Evolutionary conservation across 257 asterid species (phyloP).

Genomic region (Cordia subcordata): DNA sequence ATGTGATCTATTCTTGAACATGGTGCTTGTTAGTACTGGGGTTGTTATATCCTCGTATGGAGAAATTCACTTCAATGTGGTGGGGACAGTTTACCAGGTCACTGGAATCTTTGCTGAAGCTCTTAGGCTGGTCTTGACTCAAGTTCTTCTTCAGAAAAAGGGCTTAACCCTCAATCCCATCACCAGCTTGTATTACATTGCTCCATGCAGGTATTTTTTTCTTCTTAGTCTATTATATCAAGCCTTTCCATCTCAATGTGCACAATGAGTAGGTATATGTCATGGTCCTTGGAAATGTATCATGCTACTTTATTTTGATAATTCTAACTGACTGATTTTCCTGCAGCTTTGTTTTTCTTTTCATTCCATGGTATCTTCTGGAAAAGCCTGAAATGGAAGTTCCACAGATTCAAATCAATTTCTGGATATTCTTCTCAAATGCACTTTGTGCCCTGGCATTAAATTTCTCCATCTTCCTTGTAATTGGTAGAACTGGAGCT

Average conservation of each 20-base stretch:
- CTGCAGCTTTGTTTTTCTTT: conserved; percentile 87
- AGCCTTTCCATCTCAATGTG: not conserved
- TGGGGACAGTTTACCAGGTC: conserved; percentile 96
- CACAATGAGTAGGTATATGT: conserved; percentile 5
- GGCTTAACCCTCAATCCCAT: conserved; percentile 90
- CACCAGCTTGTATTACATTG: conserved; percentile 95
- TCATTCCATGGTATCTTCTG: conserved; percentile 93
- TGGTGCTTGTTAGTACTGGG: conserved; percentile 91
- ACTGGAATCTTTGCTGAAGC: conserved; percentile 98
- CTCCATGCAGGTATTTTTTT: conserved; percentile 90
- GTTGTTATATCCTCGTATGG: conserved; percentile 96
- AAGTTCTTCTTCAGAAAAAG: conserved; percentile 93
- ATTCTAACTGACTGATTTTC: not conserved
- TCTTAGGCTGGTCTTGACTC: conserved; percentile 92
- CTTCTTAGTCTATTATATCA: conserved; percentile 12
- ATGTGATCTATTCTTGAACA: conserved; percentile 81
- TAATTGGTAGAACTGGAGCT: conserved; percentile 97
- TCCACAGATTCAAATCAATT: conserved; percentile 75
- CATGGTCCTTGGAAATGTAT: not conserved
- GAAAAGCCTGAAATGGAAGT: conserved; percentile 96
- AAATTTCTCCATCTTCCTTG: conserved; percentile 93
- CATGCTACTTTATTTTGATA: not conserved
- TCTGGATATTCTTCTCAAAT: conserved; percentile 96
- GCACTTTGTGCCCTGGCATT: conserved; percentile 92
- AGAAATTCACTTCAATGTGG: conserved; percentile 89